Percentiles rank a stretch among this genome's conserved stretches.
These are phyloP conservation scores for Begonia masoniana DNA, from an alignment of 306 rosid species.

Conservation along the genomic window DNA sequence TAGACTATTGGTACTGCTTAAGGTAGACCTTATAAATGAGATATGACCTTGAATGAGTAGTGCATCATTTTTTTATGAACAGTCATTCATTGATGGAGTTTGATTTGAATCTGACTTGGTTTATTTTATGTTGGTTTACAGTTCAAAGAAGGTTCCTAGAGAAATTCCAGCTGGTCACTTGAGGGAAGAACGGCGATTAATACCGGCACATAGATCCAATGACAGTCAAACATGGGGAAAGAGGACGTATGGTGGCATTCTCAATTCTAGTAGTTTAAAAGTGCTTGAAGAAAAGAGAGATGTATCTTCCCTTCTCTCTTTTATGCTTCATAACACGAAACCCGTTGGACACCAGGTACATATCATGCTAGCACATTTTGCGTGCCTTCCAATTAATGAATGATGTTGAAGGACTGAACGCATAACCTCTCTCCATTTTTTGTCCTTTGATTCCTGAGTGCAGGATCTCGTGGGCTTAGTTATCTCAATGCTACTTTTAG, in stretches of 20 bases:
- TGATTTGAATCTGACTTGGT: no score
- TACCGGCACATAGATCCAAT: conserved; percentile 26
- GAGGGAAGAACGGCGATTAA: conserved; percentile 28
- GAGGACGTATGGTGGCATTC: conserved; percentile 42
- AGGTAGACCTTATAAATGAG: no score
- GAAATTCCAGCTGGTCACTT: conserved; percentile 31
- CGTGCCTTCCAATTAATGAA: no score
- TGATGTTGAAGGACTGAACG: no score
- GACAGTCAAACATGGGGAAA: conserved; percentile 36
- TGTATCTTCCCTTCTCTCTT: conserved; percentile 79
- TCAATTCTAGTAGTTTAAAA: conserved; percentile 55
- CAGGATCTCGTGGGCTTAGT: conserved; percentile 99
- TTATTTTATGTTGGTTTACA: conserved; percentile 13
- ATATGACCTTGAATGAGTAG: no score
- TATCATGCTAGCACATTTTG: not conserved
- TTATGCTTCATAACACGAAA: conserved; percentile 72
- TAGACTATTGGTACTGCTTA: no score
- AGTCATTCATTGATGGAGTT: no score
- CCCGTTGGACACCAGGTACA: conserved; percentile 99
- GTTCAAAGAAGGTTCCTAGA: conserved; percentile 25
- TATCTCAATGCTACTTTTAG: conserved; percentile 90
- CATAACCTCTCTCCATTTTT: no score
- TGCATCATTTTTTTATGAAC: no score
- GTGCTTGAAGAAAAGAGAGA: conserved; percentile 78
- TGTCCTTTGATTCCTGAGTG: conserved; percentile 5